A percentile compares a stretch with the other conserved stretches of the same genome.
Evolutionary conservation across 768 basidiomycete species (phyloP).

Genomic region (Lyophyllum semitale): DNA sequence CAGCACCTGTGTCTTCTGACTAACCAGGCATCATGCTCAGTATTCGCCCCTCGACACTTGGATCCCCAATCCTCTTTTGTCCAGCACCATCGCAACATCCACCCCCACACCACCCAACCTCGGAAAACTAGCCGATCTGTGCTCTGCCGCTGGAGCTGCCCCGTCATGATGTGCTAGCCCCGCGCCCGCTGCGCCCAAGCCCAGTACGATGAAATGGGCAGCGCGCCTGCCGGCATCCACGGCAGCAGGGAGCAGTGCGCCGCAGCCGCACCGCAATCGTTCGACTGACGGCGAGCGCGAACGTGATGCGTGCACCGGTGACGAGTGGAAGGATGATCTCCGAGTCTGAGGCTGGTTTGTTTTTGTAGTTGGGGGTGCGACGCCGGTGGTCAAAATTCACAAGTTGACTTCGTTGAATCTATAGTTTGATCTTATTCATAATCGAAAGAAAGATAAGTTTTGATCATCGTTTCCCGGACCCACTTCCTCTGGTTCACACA

Average conservation of each 20-base stretch:
- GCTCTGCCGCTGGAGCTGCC: slow-evolving; percentile 26
- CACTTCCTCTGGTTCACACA: no score
- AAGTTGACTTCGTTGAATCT: no score
- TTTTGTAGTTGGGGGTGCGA: no score
- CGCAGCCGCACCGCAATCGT: neutral
- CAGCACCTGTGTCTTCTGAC: slow-evolving; percentile 63
- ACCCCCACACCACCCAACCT: slow-evolving; percentile 37
- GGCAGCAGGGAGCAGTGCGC: no score
- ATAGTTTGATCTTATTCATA: no score
- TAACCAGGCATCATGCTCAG: slow-evolving; percentile 21
- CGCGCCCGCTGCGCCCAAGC: slow-evolving; percentile 10
- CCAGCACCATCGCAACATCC: slow-evolving; percentile 37
- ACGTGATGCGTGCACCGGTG: slow-evolving; percentile 4
- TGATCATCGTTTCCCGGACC: no score
- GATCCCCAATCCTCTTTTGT: slow-evolving; percentile 72
- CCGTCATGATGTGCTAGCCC: slow-evolving; percentile 23
- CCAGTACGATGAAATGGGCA: slow-evolving; percentile 5
- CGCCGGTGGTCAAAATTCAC: neutral
- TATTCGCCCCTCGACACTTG: slow-evolving; percentile 83
- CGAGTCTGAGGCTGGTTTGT: no score
- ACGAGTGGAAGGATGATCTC: slow-evolving; percentile 28
- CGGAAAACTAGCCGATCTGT: slow-evolving; percentile 64
- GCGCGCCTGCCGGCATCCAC: neutral
- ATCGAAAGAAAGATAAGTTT: no score
- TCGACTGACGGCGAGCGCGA: slow-evolving; percentile 5